These are phyloP conservation scores for Trichoderma harzianum DNA, from an alignment of 2,329 filamentous ascomycete genomes.

Conservation along the genomic window DNA sequence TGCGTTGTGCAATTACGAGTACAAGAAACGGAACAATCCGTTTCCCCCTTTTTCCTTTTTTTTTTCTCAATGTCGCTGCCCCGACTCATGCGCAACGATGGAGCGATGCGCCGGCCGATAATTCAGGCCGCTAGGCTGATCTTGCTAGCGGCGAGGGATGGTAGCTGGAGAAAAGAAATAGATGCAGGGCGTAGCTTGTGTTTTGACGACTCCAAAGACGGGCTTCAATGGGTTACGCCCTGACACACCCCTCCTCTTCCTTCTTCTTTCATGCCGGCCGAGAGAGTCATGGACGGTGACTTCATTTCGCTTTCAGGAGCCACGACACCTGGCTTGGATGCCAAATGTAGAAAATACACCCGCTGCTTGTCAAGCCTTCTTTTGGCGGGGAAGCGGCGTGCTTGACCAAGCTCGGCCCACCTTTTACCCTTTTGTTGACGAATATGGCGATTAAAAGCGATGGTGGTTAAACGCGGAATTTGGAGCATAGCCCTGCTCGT, in stretches of 20 bases:
- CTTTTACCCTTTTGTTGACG: background rate
- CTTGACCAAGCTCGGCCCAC: background rate
- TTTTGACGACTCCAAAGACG: background rate
- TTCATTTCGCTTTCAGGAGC: background rate
- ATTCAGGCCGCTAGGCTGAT: constrained; percentile 4
- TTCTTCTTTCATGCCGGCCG: background rate
- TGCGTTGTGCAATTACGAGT: background rate
- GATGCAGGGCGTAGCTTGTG: background rate
- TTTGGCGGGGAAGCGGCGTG: constrained; percentile 5
- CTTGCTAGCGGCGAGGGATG: background rate
- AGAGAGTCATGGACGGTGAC: background rate
- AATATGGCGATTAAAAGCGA: background rate
- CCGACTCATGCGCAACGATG: constrained; percentile 1
- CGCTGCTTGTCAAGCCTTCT: background rate
- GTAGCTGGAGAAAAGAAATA: background rate
- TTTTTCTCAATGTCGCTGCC: background rate
- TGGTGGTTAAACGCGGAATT: background rate
- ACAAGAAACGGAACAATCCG: background rate
- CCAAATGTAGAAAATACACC: background rate
- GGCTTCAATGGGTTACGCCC: background rate
- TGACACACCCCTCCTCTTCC: background rate
- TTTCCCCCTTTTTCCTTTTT: background rate
- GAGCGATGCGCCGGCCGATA: background rate
- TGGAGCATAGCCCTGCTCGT: background rate
- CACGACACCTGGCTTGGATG: background rate